Evolutionary conservation across 1,139 yeast genomes (phyloP), one percentile per base, ranked within the genome.

Genomic region (Pichia sp.): DNA sequence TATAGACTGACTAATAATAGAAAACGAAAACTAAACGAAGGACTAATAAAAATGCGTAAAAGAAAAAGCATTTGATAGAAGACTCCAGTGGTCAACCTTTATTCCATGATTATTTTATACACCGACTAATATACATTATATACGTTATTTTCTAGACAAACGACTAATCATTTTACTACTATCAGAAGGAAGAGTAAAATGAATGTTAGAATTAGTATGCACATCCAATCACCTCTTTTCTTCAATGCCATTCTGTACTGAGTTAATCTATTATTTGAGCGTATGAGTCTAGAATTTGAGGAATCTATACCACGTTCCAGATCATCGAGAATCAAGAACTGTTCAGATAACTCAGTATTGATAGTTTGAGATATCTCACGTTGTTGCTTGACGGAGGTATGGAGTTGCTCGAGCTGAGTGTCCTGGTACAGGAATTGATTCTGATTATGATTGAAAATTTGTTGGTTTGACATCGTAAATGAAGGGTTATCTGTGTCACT

Each of bases 141-240:
- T n/a, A n/a, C n/a, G n/a, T n/a, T n/a, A n/a, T 25, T 25, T 25
- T 25, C 28, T 25, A 25, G 12, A 25, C 7, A 12, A 15, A 12
- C 15, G n/a, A 24, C 4, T 5, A 10, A 25, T n/a, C 10, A 80
- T 54, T 77, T 80, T 48, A 56, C 55, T 48, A 56, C 58, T 50
- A 57, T 58, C 53, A 55, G 52, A 43, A 52, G 53, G 42, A 54
- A 54, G 52, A 61, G 47, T 59, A 68, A 42, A 49, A 63, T 40
- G 58, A 66, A 62, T 5, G 82, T 67, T 45, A 85, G 63, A 7
- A 76, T 70, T n/a, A 77, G 62, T 26, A 84, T 84, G 0, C 89
- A 80, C 33, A 78, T 67, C 66, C 84, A 67, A 39, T 84, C 80
- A 2, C 91, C 89, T 53, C 83, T 78, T 54, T 82, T 85, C 43